A percentile compares a stretch with the other conserved stretches of the same genome.
These are phyloP conservation scores for Exidia glandulosa DNA, from an alignment of 768 basidiomycete genomes.

Conservation along the genomic window DNA sequence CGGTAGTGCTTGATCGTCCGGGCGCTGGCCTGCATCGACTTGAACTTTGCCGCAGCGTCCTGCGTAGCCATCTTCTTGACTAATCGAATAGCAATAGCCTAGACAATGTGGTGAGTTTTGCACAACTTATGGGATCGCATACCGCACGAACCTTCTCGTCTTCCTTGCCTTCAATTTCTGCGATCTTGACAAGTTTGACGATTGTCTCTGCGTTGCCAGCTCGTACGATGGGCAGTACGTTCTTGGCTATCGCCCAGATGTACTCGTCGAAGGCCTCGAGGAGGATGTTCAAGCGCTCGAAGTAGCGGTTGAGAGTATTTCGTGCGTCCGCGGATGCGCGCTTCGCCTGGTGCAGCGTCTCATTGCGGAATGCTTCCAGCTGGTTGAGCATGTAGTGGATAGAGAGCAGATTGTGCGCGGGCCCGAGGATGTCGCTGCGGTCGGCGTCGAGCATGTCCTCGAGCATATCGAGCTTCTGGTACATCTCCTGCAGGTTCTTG, in stretches of 20 bases:
- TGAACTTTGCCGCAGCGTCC: slow-evolving; percentile 88
- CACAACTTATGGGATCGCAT: background rate
- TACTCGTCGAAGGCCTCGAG: slow-evolving; percentile 80
- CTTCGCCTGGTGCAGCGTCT: slow-evolving; percentile 91
- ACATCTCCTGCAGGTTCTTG: slow-evolving; percentile 87
- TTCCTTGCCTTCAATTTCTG: slow-evolving; percentile 83
- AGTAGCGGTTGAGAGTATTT: slow-evolving; percentile 62
- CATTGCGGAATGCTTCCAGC: slow-evolving; percentile 87
- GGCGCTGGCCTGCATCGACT: slow-evolving; percentile 86
- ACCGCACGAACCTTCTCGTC: slow-evolving; percentile 71
- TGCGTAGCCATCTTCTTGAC: slow-evolving; percentile 89
- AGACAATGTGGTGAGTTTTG: slow-evolving; percentile 1
- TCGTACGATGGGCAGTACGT: slow-evolving; percentile 67
- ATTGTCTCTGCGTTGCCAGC: slow-evolving; percentile 77
- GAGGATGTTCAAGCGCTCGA: slow-evolving; percentile 73
- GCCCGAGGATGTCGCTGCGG: slow-evolving; percentile 67
- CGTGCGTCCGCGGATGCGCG: slow-evolving; percentile 58
- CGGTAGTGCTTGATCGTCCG: slow-evolving; percentile 93
- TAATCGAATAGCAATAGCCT: slow-evolving; percentile 90
- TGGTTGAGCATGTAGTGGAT: slow-evolving; percentile 89
- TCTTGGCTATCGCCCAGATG: slow-evolving; percentile 63
- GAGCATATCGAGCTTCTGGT: slow-evolving; percentile 65
- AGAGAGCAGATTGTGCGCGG: slow-evolving; percentile 77
- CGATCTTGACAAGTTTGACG: slow-evolving; percentile 85
- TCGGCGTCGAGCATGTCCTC: slow-evolving; percentile 70